A percentile compares a stretch with the other conserved stretches of the same genome.
Evolutionary conservation across 108 stramenopile genomes (phyloP).

Genomic region (Conticribra guillardii): DNA sequence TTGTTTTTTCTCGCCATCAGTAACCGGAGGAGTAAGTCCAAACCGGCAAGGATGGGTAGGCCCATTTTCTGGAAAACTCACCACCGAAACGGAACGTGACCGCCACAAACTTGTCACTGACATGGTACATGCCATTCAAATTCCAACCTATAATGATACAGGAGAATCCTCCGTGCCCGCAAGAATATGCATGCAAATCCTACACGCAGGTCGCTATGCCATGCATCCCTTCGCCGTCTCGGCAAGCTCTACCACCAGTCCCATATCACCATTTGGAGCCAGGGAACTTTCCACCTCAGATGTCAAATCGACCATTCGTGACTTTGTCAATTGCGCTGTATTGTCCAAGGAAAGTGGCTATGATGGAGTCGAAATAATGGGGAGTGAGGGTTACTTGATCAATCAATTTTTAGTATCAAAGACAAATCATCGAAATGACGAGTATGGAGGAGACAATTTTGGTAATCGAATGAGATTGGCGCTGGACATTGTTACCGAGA

Average conservation of each 20-base stretch:
- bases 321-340: conserved; percentile 88
- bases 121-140: conserved; percentile 83
- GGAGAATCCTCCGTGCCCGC: conserved; percentile 46
- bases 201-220: conserved; percentile 96
- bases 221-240: conserved; percentile 94
- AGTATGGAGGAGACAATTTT: conserved; percentile 90
- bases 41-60: conserved; percentile 92
- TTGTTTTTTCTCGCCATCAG: conserved; percentile 1
- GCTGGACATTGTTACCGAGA: conserved; percentile 87
- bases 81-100: conserved; percentile 78
- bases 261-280: conserved; percentile 89
- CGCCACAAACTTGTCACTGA: conserved; percentile 89
- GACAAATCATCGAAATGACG: conserved; percentile 92
- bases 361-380: conserved; percentile 99
- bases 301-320: conserved; percentile 83
- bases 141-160: conserved; percentile 55
- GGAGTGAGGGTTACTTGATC: conserved; percentile 96
- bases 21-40: conserved; percentile 97
- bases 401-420: conserved; percentile 92
- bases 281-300: conserved; percentile 70
- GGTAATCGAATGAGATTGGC: conserved; percentile 92
- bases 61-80: conserved; percentile 92
- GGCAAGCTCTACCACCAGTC: conserved; percentile 86
- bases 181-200: conserved; percentile 88
- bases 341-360: conserved; percentile 94